Evolutionary conservation across 768 basidiomycete species (phyloP).

Genomic region (Mycena rebaudengoi): DNA sequence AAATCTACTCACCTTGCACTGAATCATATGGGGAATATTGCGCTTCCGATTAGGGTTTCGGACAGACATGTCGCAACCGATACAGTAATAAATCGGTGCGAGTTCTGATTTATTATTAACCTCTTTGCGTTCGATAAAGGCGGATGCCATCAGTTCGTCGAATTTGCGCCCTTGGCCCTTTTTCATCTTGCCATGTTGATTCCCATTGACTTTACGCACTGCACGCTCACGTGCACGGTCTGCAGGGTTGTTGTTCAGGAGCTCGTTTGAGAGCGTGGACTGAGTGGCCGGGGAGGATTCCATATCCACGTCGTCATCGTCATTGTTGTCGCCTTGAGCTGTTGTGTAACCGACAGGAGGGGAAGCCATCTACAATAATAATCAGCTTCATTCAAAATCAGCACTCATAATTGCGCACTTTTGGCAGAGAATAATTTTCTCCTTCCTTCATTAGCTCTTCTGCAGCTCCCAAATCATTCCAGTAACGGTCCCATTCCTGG

Average conservation of each 20-base stretch:
- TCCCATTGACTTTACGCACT: not conserved
- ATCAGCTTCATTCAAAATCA: no score
- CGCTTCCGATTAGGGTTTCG: not conserved
- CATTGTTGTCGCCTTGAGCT: no score
- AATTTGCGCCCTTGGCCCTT: not conserved
- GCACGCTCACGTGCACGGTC: not conserved
- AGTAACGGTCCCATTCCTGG: no score
- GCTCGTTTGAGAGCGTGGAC: not conserved
- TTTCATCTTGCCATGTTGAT: slow-evolving; percentile 1
- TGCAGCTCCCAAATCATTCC: no score
- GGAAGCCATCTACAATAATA: no score
- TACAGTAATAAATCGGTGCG: slow-evolving; percentile 2
- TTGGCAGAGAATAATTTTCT: no score
- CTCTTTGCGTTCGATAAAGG: not conserved
- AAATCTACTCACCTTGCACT: slow-evolving; percentile 3
- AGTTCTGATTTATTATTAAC: not conserved
- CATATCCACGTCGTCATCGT: no score
- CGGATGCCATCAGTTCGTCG: not conserved
- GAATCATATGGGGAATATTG: not conserved
- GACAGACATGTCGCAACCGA: not conserved
- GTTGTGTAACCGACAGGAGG: no score
- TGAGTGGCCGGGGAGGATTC: not conserved
- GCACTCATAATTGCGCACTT: no score
- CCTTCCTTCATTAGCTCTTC: no score
- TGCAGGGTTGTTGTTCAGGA: not conserved